A percentile compares a stretch with the other conserved stretches of the same genome.
Conservation (phyloP, 306 rosid genomes). For the Inga leiocalycina region DNA sequence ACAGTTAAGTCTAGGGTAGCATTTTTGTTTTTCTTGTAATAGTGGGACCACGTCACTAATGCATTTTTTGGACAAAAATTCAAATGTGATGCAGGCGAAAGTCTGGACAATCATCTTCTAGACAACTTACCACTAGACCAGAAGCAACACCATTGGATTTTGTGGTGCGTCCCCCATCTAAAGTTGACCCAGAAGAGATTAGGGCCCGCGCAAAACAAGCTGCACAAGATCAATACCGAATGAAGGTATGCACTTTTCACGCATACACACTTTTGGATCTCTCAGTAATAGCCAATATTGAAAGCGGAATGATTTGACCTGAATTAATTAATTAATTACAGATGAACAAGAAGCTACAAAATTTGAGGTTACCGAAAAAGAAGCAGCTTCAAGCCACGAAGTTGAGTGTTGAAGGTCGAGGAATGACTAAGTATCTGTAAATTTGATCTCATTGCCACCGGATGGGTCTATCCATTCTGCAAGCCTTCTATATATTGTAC, state of each 20-base stretch:
- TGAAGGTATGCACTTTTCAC: slow-evolving; percentile 51
- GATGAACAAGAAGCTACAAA: slow-evolving; percentile 98
- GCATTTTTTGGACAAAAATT: slow-evolving; percentile 20
- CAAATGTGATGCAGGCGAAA: slow-evolving; percentile 65
- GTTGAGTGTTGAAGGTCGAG: slow-evolving; percentile 96
- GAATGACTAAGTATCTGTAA: slow-evolving; percentile 84
- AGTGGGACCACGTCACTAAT: slow-evolving; percentile 10
- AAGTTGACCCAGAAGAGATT: slow-evolving; percentile 75
- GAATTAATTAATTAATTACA: slow-evolving; percentile 37
- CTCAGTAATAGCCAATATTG: background rate
- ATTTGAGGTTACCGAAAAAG: slow-evolving; percentile 93
- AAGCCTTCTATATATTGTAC: background rate
- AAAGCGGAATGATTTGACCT: background rate
- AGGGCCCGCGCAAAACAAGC: slow-evolving; percentile 72
- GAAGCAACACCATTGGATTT: slow-evolving; percentile 98
- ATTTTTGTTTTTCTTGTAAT: slow-evolving; percentile 3
- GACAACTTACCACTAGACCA: slow-evolving; percentile 84
- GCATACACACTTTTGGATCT: background rate
- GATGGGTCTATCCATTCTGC: slow-evolving; percentile 11
- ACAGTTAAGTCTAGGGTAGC: slow-evolving; percentile 59
- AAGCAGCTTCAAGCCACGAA: slow-evolving; percentile 96
- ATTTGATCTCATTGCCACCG: background rate
- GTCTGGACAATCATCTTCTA: slow-evolving; percentile 81
- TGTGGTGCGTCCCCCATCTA: slow-evolving; percentile 82
- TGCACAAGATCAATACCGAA: slow-evolving; percentile 64